A percentile compares a stretch with the other conserved stretches of the same genome.
phyloP scores from a whole-genome alignment of 768 basidiomycete genomes.

The Amanita polypyramis region DNA sequence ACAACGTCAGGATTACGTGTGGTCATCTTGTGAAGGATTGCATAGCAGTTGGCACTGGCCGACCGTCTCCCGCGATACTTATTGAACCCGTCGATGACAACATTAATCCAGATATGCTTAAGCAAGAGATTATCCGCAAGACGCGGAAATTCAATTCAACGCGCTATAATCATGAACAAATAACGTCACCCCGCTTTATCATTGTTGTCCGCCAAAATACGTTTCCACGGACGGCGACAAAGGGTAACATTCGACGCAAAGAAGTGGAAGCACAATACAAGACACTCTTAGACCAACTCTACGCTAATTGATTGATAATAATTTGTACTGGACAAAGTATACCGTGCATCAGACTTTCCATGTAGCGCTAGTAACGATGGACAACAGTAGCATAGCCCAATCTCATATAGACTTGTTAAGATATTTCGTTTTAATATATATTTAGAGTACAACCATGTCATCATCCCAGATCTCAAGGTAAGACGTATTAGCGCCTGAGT shows the following conservation, averaged over 20 bases:
- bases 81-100: constrained; percentile 46
- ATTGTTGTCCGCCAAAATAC: constrained; percentile 52
- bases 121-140: constrained; percentile 66
- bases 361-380: constrained; percentile 1
- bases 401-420: neutral
- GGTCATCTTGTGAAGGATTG: constrained; percentile 58
- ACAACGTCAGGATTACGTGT: constrained; percentile 61
- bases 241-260: constrained; percentile 71
- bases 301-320: constrained; percentile 15
- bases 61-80: constrained; percentile 69
- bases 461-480: neutral
- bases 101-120: constrained; percentile 46
- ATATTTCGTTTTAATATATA: neutral
- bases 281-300: constrained; percentile 49
- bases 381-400: neutral
- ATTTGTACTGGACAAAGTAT: neutral
- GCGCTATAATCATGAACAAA: constrained; percentile 72
- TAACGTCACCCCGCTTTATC: constrained; percentile 52
- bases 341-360: neutral
- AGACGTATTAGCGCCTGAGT: constrained; percentile 2
- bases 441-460: neutral
- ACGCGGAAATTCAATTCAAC: constrained; percentile 64
- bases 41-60: constrained; percentile 67
- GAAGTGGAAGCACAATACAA: constrained; percentile 63
- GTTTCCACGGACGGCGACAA: constrained; percentile 71